A percentile compares a stretch with the other conserved stretches of the same genome.
phyloP scores from a whole-genome alignment of 2,329 filamentous ascomycete genomes.

The Curvularia lunata region DNA sequence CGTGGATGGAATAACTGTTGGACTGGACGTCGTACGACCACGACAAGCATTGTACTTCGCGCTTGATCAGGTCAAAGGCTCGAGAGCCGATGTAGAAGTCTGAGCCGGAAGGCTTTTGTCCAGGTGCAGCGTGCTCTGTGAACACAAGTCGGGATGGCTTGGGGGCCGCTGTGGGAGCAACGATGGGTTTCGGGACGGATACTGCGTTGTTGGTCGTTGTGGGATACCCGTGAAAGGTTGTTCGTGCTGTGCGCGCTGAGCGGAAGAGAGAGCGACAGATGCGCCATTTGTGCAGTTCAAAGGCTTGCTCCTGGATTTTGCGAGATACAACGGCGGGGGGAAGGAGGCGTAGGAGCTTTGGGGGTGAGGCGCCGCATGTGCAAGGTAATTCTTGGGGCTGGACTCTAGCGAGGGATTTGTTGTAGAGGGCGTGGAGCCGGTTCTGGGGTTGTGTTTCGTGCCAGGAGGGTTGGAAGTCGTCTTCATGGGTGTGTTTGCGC shows the following conservation, averaged over 20 bases:
- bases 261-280: slow-evolving; percentile 8
- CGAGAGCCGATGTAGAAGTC: background rate
- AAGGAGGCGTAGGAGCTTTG: background rate
- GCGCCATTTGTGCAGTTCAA: background rate
- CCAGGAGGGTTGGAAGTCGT: background rate
- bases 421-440: background rate
- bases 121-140: background rate
- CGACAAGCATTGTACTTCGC: slow-evolving; percentile 1
- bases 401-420: background rate
- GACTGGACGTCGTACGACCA: background rate
- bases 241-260: background rate
- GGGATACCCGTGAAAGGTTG: background rate
- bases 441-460: background rate
- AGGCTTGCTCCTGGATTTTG: background rate
- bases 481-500: slow-evolving; percentile 7
- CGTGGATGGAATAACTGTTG: background rate
- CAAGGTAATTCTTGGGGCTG: background rate
- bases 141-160: background rate
- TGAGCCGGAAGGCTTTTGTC: background rate
- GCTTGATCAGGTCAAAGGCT: background rate
- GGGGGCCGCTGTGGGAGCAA: background rate
- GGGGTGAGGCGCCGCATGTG: background rate
- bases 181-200: background rate
- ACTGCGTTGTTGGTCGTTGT: background rate
- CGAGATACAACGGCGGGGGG: background rate